These are phyloP conservation scores for Colletotrichum ledebouriae DNA, from an alignment of 2,329 filamentous ascomycete genomes.

Conservation along the genomic window DNA sequence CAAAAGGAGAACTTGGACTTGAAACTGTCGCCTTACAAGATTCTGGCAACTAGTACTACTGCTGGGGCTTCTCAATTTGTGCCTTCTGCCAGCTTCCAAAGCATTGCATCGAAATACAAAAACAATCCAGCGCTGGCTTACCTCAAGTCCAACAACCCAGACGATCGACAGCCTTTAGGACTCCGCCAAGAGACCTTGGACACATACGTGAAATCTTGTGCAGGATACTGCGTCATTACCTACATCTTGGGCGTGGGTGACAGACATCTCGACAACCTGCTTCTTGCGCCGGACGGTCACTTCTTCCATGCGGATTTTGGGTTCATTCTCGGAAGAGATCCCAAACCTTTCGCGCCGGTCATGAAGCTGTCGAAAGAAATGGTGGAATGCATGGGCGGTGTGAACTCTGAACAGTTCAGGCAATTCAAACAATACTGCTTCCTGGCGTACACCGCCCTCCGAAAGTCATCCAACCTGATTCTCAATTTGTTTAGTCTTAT, in stretches of 20 bases:
- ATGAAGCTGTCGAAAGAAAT: constrained; percentile 99
- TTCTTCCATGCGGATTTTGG: constrained; percentile 99
- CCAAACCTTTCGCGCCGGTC: constrained; percentile 95
- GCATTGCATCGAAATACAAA: constrained; percentile 86
- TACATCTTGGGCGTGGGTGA: constrained; percentile 98
- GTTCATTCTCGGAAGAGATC: constrained; percentile 96
- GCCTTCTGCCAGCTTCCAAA: constrained; percentile 85
- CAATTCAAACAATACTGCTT: constrained; percentile 97
- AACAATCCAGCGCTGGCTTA: constrained; percentile 82
- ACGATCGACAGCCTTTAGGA: constrained; percentile 83
- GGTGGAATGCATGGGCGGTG: constrained; percentile 98
- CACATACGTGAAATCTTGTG: constrained; percentile 94
- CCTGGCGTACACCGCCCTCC: constrained; percentile 89
- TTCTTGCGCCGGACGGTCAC: constrained; percentile 89
- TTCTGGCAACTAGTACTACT: constrained; percentile 89
- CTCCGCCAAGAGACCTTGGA: constrained; percentile 94
- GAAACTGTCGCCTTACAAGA: constrained; percentile 95
- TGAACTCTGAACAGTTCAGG: constrained; percentile 82
- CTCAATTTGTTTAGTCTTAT: constrained; percentile 96
- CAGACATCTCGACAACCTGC: constrained; percentile 93
- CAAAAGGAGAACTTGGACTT: constrained; percentile 97
- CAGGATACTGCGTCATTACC: constrained; percentile 98
- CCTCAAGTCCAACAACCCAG: constrained; percentile 89
- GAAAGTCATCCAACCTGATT: constrained; percentile 91
- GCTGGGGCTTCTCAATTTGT: constrained; percentile 96